phyloP scores from a whole-genome alignment of 2,329 filamentous ascomycete genomes.

The Thermoascus crustaceus region DNA sequence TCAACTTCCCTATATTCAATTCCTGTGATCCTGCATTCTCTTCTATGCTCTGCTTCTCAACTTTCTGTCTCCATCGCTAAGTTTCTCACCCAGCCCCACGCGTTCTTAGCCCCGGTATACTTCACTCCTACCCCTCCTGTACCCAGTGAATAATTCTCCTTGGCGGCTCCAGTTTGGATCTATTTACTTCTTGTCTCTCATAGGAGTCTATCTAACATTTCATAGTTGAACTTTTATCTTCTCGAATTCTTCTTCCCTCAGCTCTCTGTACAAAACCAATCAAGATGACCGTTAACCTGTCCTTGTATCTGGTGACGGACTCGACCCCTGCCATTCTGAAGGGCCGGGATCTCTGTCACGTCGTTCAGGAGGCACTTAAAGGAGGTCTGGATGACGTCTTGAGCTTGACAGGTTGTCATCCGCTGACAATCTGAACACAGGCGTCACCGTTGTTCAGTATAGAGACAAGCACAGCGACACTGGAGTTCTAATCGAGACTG shows the following conservation, averaged over 20 bases:
- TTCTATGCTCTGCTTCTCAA: no score
- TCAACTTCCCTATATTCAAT: no score
- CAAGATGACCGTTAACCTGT: slow-evolving; percentile 57
- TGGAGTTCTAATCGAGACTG: slow-evolving; percentile 60
- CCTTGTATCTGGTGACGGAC: slow-evolving; percentile 86
- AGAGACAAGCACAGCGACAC: slow-evolving; percentile 81
- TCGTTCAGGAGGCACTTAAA: slow-evolving; percentile 67
- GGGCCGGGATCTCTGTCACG: slow-evolving; percentile 56
- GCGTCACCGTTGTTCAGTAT: slow-evolving; percentile 78
- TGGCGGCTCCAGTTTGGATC: no score
- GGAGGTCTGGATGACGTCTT: slow-evolving; percentile 48
- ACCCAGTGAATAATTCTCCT: no score
- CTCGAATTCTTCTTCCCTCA: background rate
- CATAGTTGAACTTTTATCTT: background rate
- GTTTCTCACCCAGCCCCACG: no score
- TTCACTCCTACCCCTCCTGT: no score
- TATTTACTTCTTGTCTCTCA: no score
- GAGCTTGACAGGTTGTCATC: background rate
- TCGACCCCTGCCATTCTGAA: slow-evolving; percentile 80
- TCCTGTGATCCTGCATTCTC: no score
- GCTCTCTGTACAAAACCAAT: background rate
- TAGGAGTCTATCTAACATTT: no score
- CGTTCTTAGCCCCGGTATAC: no score
- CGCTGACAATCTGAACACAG: slow-evolving; percentile 24
- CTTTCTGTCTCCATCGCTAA: no score